A percentile compares a stretch with the other conserved stretches of the same genome.
phyloP scores from a whole-genome alignment of 331 rosid species.

The Dryas integrifolia region DNA sequence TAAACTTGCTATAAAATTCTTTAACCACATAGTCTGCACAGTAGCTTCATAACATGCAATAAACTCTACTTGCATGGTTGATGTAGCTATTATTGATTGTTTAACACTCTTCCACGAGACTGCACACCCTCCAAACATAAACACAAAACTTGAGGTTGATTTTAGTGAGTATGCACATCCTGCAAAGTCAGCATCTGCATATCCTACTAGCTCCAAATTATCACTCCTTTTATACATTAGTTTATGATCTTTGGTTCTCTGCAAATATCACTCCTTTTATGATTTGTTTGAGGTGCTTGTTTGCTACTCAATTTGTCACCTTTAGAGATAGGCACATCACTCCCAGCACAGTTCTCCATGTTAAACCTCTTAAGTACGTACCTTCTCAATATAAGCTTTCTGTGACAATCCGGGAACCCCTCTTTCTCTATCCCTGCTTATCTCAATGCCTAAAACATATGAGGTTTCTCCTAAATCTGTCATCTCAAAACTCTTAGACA shows the following conservation, averaged over 20 bases:
- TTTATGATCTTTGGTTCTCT: background rate
- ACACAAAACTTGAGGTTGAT: too few species aligned
- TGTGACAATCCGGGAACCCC: background rate
- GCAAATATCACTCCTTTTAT: background rate
- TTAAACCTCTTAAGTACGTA: background rate
- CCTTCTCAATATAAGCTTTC: background rate
- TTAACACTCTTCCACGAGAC: too few species aligned
- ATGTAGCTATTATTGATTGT: too few species aligned
- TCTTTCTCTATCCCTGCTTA: background rate
- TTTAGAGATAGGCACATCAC: background rate
- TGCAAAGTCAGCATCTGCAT: too few species aligned
- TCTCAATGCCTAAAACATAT: background rate
- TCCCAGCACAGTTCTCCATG: background rate
- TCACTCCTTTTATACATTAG: too few species aligned
- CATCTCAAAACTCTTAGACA: background rate
- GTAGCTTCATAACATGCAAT: background rate
- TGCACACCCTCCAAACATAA: too few species aligned
- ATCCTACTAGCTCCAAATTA: too few species aligned
- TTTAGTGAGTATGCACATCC: too few species aligned
- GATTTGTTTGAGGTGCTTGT: background rate
- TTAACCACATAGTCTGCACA: background rate
- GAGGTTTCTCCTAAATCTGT: background rate
- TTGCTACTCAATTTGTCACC: background rate
- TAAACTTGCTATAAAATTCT: background rate
- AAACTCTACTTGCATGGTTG: background rate